Percentiles rank a stretch among this genome's conserved stretches.
These are phyloP conservation scores for Arxiozyma slooffiae DNA, from an alignment of 1,139 yeast genomes.

Conservation along the genomic window DNA sequence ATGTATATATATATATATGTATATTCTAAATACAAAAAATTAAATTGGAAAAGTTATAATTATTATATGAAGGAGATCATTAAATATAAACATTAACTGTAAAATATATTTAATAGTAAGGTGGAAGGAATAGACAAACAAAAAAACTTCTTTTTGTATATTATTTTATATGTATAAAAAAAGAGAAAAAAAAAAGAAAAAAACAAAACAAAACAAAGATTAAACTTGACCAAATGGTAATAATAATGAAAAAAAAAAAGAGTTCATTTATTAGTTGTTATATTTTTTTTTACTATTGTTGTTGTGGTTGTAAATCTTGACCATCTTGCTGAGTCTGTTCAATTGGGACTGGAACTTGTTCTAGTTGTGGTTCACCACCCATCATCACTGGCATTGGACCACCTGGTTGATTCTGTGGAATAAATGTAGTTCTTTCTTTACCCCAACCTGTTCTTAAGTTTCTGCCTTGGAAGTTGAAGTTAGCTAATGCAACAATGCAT, in stretches of 20 bases:
- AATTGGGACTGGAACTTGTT: constrained; percentile 4
- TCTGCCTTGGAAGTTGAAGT: constrained; percentile 68
- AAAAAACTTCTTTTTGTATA: not conserved
- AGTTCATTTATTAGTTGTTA: not conserved
- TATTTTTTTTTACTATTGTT: constrained; percentile 5
- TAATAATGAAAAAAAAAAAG: too few relatives aligned
- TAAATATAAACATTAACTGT: not conserved
- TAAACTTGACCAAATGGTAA: not conserved
- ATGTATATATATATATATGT: too few relatives aligned
- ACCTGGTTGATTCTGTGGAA: constrained; percentile 17
- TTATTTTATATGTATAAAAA: too few relatives aligned
- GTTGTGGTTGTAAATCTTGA: constrained; percentile 2
- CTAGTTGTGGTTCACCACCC: constrained; percentile 5
- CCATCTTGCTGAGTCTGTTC: constrained; percentile 6
- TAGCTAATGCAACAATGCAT: constrained; percentile 73
- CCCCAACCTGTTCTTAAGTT: constrained; percentile 87
- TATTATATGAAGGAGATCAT: not conserved
- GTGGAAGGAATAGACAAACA: too few relatives aligned
- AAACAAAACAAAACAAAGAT: too few relatives aligned
- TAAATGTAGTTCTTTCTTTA: constrained; percentile 42
- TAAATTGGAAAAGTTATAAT: too few relatives aligned
- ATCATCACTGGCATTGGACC: constrained; percentile 8
- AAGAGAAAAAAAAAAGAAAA: too few relatives aligned
- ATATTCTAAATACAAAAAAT: too few relatives aligned
- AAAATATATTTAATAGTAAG: too few relatives aligned